A percentile compares a stretch with the other conserved stretches of the same genome.
phyloP scores from a whole-genome alignment of 1,284 basidiomycete genomes.

The Chiua sp. region DNA sequence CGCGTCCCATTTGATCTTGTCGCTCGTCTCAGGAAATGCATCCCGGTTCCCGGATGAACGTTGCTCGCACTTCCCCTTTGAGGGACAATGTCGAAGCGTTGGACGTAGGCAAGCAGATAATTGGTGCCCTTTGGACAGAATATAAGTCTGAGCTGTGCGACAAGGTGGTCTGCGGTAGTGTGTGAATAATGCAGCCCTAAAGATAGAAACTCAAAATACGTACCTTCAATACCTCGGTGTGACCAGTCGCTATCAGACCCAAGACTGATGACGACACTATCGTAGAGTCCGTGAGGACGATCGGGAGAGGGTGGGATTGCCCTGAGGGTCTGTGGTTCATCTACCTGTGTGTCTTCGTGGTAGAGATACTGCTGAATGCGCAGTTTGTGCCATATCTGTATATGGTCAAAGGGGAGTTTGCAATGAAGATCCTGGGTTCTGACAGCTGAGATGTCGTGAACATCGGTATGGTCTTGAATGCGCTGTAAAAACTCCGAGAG shows the following conservation, averaged over 20 bases:
- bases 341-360: not conserved
- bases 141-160: slow-evolving; percentile 8
- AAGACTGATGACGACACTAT: not conserved
- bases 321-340: not conserved
- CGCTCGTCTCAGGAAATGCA: slow-evolving; percentile 4
- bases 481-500: slow-evolving; percentile 1
- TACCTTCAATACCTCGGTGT: not conserved
- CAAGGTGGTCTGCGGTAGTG: slow-evolving; percentile 1
- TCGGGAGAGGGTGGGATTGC: not conserved
- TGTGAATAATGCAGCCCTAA: not conserved
- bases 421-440: not conserved
- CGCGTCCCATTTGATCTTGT: no score
- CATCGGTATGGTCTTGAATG: no score
- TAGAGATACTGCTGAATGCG: not conserved
- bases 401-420: not conserved
- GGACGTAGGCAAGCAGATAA: slow-evolving; percentile 2
- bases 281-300: not conserved
- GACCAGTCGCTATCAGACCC: not conserved
- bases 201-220: no score
- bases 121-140: not conserved
- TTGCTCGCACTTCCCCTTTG: not conserved
- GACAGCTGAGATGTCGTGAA: not conserved
- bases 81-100: slow-evolving; percentile 1
- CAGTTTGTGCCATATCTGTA: slow-evolving; percentile 11
- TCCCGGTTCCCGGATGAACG: not conserved